A percentile compares a stretch with the other conserved stretches of the same genome.
Evolutionary conservation across 345 rosid species (phyloP).

Genomic region (Hibiscus syriacus): DNA sequence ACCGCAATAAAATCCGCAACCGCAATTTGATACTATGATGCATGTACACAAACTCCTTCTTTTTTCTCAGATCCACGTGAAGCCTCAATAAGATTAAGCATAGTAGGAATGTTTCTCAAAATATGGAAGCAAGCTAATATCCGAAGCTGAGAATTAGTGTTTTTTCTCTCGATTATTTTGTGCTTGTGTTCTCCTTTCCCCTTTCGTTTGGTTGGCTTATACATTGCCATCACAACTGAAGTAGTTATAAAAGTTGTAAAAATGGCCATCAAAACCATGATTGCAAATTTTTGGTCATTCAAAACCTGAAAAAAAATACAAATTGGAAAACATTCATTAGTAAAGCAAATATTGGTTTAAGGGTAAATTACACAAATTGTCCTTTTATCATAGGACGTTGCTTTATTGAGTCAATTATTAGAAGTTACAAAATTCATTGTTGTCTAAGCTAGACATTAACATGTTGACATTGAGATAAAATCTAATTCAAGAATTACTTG

Average conservation of each 20-base stretch:
- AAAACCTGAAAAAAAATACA: constrained; percentile 32
- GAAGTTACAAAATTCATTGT: no score
- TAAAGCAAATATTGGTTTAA: no score
- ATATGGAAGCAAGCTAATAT: constrained; percentile 60
- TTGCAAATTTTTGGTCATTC: constrained; percentile 52
- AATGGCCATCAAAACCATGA: constrained; percentile 56
- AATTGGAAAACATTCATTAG: background rate
- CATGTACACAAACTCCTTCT: constrained; percentile 47
- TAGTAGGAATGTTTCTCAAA: constrained; percentile 41
- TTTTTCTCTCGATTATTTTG: constrained; percentile 38
- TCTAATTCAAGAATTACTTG: no score
- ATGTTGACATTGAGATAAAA: no score
- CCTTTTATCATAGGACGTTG: no score
- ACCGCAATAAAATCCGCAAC: no score
- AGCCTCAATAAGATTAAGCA: constrained; percentile 63
- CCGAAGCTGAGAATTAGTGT: constrained; percentile 37
- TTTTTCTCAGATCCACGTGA: constrained; percentile 49
- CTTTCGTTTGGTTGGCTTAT: constrained; percentile 51
- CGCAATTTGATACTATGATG: no score
- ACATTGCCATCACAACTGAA: constrained; percentile 53
- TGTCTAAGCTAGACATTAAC: no score
- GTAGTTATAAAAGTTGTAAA: constrained; percentile 70
- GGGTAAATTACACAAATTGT: no score
- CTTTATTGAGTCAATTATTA: no score
- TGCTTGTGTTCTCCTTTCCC: constrained; percentile 34